phyloP scores from a whole-genome alignment of 2,329 filamentous ascomycete genomes.

The Fusarium begoniae region DNA sequence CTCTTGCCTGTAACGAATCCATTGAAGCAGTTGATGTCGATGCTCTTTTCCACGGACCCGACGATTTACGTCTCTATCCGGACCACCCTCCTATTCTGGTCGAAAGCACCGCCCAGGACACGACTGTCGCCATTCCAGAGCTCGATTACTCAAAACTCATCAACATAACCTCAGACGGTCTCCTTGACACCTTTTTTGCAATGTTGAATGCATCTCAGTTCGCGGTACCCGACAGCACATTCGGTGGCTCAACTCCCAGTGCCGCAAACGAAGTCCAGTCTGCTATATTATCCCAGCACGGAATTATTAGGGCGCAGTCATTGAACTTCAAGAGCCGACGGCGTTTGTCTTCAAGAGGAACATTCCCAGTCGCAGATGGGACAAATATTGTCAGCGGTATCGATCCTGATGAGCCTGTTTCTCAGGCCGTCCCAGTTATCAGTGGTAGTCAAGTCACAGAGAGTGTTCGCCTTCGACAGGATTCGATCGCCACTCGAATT shows the following conservation, averaged over 20 bases:
- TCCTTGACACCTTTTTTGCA: constrained; percentile 50
- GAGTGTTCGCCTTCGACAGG: constrained; percentile 41
- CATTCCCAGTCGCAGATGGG: constrained; percentile 32
- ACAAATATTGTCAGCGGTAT: constrained; percentile 37
- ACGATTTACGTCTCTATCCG: constrained; percentile 41
- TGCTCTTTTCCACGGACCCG: constrained; percentile 36
- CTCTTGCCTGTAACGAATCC: constrained; percentile 52
- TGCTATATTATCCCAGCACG: constrained; percentile 49
- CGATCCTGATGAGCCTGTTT: constrained; percentile 33
- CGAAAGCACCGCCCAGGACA: constrained; percentile 34
- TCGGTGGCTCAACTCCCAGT: constrained; percentile 32
- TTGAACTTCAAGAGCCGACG: constrained; percentile 44
- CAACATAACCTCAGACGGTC: constrained; percentile 38
- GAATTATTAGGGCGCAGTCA: constrained; percentile 49
- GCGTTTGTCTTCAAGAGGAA: constrained; percentile 24
- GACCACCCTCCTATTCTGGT: constrained; percentile 40
- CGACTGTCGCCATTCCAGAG: constrained; percentile 35
- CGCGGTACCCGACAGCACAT: constrained; percentile 40
- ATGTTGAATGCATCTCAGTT: constrained; percentile 47
- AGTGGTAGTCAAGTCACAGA: constrained; percentile 21
- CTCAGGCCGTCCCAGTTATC: constrained; percentile 38
- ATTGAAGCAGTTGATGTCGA: constrained; percentile 43
- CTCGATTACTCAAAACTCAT: constrained; percentile 45
- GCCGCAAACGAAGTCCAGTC: constrained; percentile 38
- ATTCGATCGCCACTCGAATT: constrained; percentile 46